phyloP scores from a whole-genome alignment of 257 asterid genomes.

The Nemophila menziesii region DNA sequence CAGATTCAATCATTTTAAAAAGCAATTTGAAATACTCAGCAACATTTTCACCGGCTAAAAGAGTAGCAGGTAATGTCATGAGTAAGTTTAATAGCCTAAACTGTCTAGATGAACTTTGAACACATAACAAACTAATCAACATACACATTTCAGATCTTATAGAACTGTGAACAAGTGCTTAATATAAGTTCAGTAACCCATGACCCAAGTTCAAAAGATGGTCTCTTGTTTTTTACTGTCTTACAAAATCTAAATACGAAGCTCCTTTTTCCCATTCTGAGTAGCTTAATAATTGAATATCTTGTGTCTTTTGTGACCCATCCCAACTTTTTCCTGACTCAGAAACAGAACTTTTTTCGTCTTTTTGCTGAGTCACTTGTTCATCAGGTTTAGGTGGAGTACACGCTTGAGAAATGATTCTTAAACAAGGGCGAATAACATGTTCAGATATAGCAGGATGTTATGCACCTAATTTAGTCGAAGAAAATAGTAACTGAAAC shows the following conservation, averaged over 20 bases:
- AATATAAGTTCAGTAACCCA: conserved; percentile 98
- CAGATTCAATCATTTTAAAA: conserved; percentile 85
- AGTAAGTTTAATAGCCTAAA: conserved; percentile 80
- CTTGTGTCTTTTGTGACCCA: conserved; percentile 68
- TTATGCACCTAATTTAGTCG: conserved; percentile 90
- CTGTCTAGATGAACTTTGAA: conserved; percentile 78
- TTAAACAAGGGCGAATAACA: conserved; percentile 89
- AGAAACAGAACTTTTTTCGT: conserved; percentile 36
- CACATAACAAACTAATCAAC: conserved; percentile 82
- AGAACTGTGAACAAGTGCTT: conserved; percentile 97
- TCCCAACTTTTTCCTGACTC: conserved; percentile 75
- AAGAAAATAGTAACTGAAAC: conserved; percentile 82
- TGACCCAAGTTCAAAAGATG: conserved; percentile 89
- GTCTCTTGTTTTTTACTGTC: conserved; percentile 50
- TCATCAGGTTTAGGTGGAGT: conserved; percentile 99
- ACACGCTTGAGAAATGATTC: conserved; percentile 86
- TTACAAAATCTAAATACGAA: conserved; percentile 93
- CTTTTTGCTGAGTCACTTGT: conserved; percentile 38
- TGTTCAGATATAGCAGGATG: conserved; percentile 99
- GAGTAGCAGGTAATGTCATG: conserved; percentile 87
- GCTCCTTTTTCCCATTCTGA: conserved; percentile 99
- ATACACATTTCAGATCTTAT: conserved; percentile 97
- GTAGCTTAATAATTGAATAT: conserved; percentile 76
- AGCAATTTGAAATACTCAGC: conserved; percentile 93
- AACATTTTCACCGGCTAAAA: conserved; percentile 91